A percentile compares a stretch with the other conserved stretches of the same genome.
These are phyloP conservation scores for Fusarium subglutinans DNA, from an alignment of 2,329 filamentous ascomycete species.

Conservation along the genomic window DNA sequence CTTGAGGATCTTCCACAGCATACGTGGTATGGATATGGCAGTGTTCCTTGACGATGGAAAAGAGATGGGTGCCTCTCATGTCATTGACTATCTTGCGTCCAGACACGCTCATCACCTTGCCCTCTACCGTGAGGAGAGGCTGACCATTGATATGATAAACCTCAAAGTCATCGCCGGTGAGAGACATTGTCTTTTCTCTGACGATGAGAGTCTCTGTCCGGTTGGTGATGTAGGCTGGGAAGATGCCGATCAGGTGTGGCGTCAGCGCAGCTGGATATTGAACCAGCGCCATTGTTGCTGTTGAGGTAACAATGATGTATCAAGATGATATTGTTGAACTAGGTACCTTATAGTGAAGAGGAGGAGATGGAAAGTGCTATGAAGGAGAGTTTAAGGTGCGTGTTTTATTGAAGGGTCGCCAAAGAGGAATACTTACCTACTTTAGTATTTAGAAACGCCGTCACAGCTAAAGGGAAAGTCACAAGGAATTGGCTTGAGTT, in stretches of 20 bases:
- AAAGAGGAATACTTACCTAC: not conserved
- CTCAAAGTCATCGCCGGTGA: slow-evolving; percentile 71
- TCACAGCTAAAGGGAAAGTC: not conserved
- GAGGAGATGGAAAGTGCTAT: not conserved
- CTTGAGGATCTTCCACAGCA: slow-evolving; percentile 56
- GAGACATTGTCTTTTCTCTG: slow-evolving; percentile 69
- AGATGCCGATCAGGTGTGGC: slow-evolving; percentile 51
- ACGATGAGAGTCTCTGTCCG: slow-evolving; percentile 62
- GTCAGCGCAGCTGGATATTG: not conserved
- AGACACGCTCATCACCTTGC: slow-evolving; percentile 61
- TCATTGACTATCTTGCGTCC: slow-evolving; percentile 66
- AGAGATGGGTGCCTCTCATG: slow-evolving; percentile 62
- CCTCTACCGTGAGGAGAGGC: slow-evolving; percentile 65
- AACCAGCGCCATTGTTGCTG: slow-evolving; percentile 16
- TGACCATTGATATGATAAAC: slow-evolving; percentile 65
- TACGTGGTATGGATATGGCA: slow-evolving; percentile 62
- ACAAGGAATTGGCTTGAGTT: not conserved
- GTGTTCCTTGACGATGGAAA: slow-evolving; percentile 65
- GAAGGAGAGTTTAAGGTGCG: not conserved
- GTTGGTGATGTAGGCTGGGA: slow-evolving; percentile 50
- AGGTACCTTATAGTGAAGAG: not conserved
- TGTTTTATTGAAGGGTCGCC: not conserved
- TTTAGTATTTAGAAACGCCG: too few species aligned
- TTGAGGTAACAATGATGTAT: not conserved
- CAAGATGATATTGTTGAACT: not conserved